Base-by-base conservation (phyloP, 2,329 filamentous ascomycete species). In the Diplocarpon mali region DNA sequence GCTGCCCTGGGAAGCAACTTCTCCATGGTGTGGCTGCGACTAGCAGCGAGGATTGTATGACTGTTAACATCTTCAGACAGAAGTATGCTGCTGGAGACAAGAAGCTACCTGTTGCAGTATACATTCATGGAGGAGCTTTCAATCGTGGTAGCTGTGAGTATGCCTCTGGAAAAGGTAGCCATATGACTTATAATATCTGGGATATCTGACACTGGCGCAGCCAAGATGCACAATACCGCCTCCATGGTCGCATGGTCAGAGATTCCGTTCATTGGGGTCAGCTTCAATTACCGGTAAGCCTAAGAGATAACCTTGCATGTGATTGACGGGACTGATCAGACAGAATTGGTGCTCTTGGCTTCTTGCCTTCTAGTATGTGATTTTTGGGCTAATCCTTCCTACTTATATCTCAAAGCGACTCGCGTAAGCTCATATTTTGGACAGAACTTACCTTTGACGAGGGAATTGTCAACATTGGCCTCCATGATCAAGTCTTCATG, bases 301-400 rank as follows among this genome's bases (percentile, higher is more conserved):
- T n/a, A 13, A 2, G n/a, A 17, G 11, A 11, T 29, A 7, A 24
- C 20, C 7, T 24, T 7, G 20, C 20, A 4, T 24, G 20, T 24
- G 20, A 3, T 24, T 24, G 7, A 24, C 20, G 10, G 15, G 9
- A 20, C 38, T 44, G 20, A 41, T 13, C 3, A 2, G 6, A n/a
- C 28, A 70, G 81, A 12, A 71, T 84, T 35, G 76, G 77, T 4
- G 71, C 75, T 2, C 65, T 85, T 56, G 84, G 84, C 0, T 87
- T 89, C 62, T 62, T 84, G 34, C 71, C 75, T 15, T 78, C 75
- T 1, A 62, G 62, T 24, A 24, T 24, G 20, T 24, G 20, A 24
- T 24, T 4, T 7, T 7, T 7, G 20, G 20, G 20, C 20, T 7
- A 24, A 24, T 24, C 20, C 20, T 24, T 4, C 20, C 20, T 4